A percentile compares a stretch with the other conserved stretches of the same genome.
Conservation (phyloP, 2,329 filamentous ascomycete species). For the Stagonosporopsis tanaceti region DNA sequence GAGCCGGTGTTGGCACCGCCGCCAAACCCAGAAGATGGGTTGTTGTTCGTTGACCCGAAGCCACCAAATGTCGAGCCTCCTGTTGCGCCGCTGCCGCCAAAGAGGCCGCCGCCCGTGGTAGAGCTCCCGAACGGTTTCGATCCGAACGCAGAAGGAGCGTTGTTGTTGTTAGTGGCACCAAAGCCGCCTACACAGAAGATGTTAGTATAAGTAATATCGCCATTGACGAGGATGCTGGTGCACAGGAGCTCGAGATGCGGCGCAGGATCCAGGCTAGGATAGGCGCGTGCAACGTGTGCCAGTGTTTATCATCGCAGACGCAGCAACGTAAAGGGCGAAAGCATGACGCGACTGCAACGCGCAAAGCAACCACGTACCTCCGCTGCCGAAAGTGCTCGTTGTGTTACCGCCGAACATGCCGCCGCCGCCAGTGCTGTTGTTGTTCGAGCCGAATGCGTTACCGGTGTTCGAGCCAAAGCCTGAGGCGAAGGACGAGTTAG, state of each 20-base stretch:
- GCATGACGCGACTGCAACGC: constrained; percentile 39
- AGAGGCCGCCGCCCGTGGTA: constrained; percentile 46
- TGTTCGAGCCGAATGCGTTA: constrained; percentile 47
- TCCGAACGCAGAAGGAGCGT: constrained; percentile 30
- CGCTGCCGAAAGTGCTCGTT: constrained; percentile 47
- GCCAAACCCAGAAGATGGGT: constrained; percentile 37
- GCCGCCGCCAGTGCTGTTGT: constrained; percentile 40
- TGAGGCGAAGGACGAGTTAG: constrained; percentile 52
- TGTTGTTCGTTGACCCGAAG: constrained; percentile 35
- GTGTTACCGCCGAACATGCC: constrained; percentile 43
- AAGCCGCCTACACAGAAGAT: constrained; percentile 40
- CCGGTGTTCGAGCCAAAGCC: constrained; percentile 51
- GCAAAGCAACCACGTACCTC: constrained; percentile 50
- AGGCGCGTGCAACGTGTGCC: background rate
- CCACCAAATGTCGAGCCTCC: constrained; percentile 29
- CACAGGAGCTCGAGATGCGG: background rate
- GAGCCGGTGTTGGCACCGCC: constrained; percentile 36
- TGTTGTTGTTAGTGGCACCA: constrained; percentile 37
- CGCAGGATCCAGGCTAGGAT: background rate
- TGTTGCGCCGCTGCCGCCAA: constrained; percentile 34
- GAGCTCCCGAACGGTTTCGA: constrained; percentile 46
- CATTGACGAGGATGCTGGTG: background rate
- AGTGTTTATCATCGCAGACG: background rate
- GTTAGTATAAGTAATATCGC: constrained; percentile 29
- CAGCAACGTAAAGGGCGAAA: constrained; percentile 11